These are phyloP conservation scores for Vachellia collinsii DNA, from an alignment of 306 rosid species.

Conservation along the genomic window DNA sequence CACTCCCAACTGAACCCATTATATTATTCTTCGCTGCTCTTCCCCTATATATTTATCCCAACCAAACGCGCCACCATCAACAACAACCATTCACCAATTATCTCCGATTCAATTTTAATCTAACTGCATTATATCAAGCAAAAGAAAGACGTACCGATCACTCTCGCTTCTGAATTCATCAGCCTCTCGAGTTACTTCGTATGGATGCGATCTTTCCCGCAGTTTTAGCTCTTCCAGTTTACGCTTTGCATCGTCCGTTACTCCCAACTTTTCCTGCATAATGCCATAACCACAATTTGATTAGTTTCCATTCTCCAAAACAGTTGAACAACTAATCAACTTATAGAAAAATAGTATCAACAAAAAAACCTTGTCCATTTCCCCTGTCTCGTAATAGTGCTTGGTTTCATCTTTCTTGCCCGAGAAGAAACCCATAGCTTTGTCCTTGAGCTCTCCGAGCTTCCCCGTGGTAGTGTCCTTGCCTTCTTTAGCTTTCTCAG, in stretches of 20 bases:
- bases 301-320: neutral
- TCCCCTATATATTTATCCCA: slow-evolving; percentile 10
- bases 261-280: slow-evolving; percentile 62
- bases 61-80: neutral
- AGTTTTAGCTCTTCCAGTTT: slow-evolving; percentile 54
- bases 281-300: no score
- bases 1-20: neutral
- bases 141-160: slow-evolving; percentile 24
- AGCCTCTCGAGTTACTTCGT: neutral
- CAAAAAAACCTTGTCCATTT: neutral
- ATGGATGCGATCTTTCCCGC: slow-evolving; percentile 27
- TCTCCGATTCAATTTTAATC: neutral
- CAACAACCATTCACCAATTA: neutral
- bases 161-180: slow-evolving; percentile 16
- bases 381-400: slow-evolving; percentile 36
- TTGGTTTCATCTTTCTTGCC: slow-evolving; percentile 67
- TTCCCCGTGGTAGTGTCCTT: slow-evolving; percentile 35
- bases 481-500: slow-evolving; percentile 30
- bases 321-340: neutral
- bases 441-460: slow-evolving; percentile 58
- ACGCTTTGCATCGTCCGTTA: slow-evolving; percentile 51
- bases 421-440: slow-evolving; percentile 54
- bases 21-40: slow-evolving; percentile 1
- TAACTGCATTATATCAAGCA: neutral
- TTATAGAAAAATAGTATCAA: neutral